Base-by-base conservation (phyloP, 2,329 filamentous ascomycete genomes). In the Venturia pyrina region DNA sequence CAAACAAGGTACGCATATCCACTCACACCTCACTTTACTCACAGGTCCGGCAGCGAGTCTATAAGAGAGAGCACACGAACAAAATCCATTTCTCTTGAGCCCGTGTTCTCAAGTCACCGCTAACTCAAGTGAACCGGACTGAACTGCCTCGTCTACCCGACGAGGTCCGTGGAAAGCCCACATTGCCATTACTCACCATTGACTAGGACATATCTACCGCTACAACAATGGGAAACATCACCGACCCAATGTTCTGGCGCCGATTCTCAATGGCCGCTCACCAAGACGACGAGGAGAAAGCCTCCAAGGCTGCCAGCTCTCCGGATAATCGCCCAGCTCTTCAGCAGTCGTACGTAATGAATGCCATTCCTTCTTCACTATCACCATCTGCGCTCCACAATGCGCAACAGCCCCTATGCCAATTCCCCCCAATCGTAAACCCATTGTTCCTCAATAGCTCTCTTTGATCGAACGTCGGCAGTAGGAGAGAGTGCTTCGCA, bases 201-300 rank as follows among this genome's bases (percentile, higher is more conserved):
- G 15, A 57, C 28, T n/a, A 59, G 53, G 11, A 13, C 13, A 59
- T 21, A 59, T 32, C 28, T n/a, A 48, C 43, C 21, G 34, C 43
- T 2, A 28, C 62, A 40, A 65, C 3, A 19, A 65, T 65, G 63
- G 48, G 44, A 5, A 76, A 77, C 59, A 76, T 78, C 60, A 80
- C 79, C 68, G 84, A 87, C 70, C 83, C 83, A 32, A 78, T 77
- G 62, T 87, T 86, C 75, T 87, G 84, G 84, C 79, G 80, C 66
- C 81, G 84, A 70, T 86, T 86, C 76, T 84, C 81, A 67, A 73
- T 78, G 63, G 84, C 84, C 46, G 82, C 85, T 1, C 84, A 85
- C 71, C 73, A 79, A 63, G 82, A 85, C 69, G 83, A 85, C 70
- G 78, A 81, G 69, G 40, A 66, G 13, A 48, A 65, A 19, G 28